phyloP scores from a whole-genome alignment of 1,284 basidiomycete species.

The Leccinum fuscescens region DNA sequence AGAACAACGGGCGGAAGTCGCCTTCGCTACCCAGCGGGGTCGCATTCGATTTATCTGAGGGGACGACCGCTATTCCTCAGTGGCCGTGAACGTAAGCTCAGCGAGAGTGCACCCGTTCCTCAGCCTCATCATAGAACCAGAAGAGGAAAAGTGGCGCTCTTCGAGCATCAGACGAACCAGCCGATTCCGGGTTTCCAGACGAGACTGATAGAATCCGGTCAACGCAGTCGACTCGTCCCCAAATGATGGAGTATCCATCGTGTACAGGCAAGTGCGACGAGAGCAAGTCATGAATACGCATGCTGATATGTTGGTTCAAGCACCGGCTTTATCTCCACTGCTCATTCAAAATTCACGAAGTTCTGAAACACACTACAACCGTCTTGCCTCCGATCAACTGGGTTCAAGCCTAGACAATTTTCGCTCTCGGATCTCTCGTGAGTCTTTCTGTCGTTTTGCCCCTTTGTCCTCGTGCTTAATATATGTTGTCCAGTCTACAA shows the following conservation, averaged over 20 bases:
- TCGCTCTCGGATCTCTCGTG: too few species aligned
- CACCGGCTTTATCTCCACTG: too few species aligned
- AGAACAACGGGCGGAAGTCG: conserved; percentile 7
- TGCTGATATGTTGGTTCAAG: too few species aligned
- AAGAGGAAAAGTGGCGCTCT: conserved; percentile 88
- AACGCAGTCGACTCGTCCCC: conserved; percentile 37
- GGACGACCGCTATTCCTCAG: conserved; percentile 19
- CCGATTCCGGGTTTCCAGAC: conserved; percentile 45
- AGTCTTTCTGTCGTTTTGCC: too few species aligned
- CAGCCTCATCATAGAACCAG: conserved; percentile 63
- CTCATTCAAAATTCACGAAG: too few species aligned
- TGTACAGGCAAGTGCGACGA: too few species aligned
- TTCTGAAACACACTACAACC: too few species aligned
- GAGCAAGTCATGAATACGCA: too few species aligned
- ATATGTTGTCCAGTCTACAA: too few species aligned
- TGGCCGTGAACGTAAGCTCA: conserved; percentile 77
- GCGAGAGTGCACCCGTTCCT: conserved; percentile 70
- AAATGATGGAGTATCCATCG: background rate
- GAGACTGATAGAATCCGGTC: conserved; percentile 35
- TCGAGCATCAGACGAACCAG: conserved; percentile 67
- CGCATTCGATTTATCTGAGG: conserved; percentile 23
- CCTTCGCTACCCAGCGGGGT: conserved; percentile 14
- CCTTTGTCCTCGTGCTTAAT: too few species aligned
- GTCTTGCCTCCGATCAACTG: too few species aligned
- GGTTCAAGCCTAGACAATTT: too few species aligned